phyloP scores from a whole-genome alignment of 179 eudicot genomes.

The Spinacia oleracea region DNA sequence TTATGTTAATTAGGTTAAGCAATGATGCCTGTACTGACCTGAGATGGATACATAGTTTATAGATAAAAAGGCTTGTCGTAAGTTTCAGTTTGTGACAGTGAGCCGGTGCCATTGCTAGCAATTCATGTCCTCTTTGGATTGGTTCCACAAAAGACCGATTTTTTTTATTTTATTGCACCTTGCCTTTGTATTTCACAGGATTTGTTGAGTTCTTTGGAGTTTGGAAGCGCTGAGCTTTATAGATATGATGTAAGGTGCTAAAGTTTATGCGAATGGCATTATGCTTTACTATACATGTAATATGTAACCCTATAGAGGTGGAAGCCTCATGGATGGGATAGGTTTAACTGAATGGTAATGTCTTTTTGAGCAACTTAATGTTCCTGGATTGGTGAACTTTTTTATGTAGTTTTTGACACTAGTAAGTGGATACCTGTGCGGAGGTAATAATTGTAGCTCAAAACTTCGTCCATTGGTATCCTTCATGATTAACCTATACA shows the following conservation, averaged over 20 bases:
- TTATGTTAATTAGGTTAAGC: too few species aligned
- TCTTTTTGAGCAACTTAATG: not conserved
- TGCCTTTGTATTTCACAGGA: not conserved
- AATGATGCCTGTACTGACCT: not conserved
- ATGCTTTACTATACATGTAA: not conserved
- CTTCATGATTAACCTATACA: conserved; percentile 1
- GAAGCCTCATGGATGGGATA: not conserved
- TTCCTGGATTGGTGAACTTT: not conserved
- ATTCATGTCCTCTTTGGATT: not conserved
- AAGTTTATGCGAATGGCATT: not conserved
- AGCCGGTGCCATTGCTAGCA: not conserved
- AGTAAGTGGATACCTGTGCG: not conserved
- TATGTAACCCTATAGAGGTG: not conserved
- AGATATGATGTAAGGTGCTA: not conserved
- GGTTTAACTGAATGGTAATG: not conserved
- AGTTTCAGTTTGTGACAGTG: not conserved
- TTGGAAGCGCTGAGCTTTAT: not conserved
- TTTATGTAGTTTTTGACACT: not conserved
- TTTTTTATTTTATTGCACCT: too few species aligned
- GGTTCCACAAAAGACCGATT: not conserved
- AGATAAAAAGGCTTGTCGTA: not conserved
- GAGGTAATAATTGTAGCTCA: not conserved
- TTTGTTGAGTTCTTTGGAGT: not conserved
- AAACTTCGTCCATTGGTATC: not conserved
- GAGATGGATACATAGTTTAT: not conserved